Evolutionary conservation across 345 rosid genomes (phyloP).

Genomic region (Citrus sp.): DNA sequence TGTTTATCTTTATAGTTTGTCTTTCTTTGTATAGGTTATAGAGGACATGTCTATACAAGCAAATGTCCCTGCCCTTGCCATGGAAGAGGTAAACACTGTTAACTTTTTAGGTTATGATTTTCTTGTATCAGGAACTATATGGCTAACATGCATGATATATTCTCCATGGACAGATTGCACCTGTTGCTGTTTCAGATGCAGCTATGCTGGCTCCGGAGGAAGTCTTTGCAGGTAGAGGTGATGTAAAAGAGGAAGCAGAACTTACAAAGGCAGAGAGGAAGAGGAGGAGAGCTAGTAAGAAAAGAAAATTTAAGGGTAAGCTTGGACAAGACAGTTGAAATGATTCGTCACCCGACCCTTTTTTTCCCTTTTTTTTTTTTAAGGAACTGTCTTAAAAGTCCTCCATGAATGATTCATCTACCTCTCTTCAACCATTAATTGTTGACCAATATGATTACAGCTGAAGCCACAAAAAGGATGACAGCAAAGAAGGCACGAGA

Average conservation of each 20-base stretch:
- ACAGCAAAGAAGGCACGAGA: constrained; percentile 43
- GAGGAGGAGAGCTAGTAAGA: constrained; percentile 98
- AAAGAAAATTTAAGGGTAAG: constrained; percentile 80
- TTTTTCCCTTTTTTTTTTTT: too few species aligned
- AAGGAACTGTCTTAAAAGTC: neutral
- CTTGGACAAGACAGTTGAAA: neutral
- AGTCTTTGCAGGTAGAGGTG: constrained; percentile 77
- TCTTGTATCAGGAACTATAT: neutral
- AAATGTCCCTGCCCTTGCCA: constrained; percentile 93
- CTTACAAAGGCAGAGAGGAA: constrained; percentile 80
- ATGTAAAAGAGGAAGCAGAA: constrained; percentile 81
- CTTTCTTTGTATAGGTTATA: constrained; percentile 52
- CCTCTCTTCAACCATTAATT: constrained; percentile 3
- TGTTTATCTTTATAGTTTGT: constrained; percentile 1
- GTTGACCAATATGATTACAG: constrained; percentile 31
- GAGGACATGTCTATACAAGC: constrained; percentile 88
- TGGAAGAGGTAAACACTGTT: constrained; percentile 77
- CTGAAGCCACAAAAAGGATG: constrained; percentile 50
- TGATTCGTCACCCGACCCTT: neutral
- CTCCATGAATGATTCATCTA: neutral
- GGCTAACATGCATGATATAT: constrained; percentile 5
- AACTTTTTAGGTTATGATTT: neutral
- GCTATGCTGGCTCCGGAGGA: constrained; percentile 99
- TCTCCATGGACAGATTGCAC: constrained; percentile 66
- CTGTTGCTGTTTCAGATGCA: constrained; percentile 88